phyloP scores from a whole-genome alignment of 1,284 basidiomycete species.

The Testicularia cyperi region DNA sequence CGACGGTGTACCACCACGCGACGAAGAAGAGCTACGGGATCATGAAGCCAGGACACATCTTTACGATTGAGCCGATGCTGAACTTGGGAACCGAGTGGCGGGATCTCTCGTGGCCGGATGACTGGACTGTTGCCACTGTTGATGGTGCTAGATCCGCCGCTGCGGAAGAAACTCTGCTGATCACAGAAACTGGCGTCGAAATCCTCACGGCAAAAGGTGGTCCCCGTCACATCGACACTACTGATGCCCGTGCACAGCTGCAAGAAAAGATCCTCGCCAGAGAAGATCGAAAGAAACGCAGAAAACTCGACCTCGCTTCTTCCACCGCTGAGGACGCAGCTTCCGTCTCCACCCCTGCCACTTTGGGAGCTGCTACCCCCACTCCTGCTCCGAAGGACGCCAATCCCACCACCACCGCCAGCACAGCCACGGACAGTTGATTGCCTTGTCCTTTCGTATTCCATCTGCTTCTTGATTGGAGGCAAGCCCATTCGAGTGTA shows the following conservation, averaged over 20 bases:
- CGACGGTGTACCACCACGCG: slow-evolving; percentile 76
- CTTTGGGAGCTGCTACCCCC: slow-evolving; percentile 23
- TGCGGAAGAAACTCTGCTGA: slow-evolving; percentile 57
- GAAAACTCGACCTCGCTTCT: slow-evolving; percentile 34
- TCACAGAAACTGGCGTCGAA: slow-evolving; percentile 58
- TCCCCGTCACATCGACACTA: slow-evolving; percentile 47
- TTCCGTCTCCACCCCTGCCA: slow-evolving; percentile 8
- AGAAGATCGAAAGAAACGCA: slow-evolving; percentile 30
- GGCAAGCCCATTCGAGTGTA: no score
- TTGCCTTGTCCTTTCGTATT: no score
- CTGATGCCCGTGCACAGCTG: slow-evolving; percentile 40
- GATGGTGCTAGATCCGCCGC: slow-evolving; percentile 55
- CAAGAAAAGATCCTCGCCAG: slow-evolving; percentile 24
- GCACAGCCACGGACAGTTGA: no score
- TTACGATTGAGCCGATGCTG: slow-evolving; percentile 60
- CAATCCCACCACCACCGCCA: slow-evolving; percentile 21
- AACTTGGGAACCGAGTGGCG: slow-evolving; percentile 49
- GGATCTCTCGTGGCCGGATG: slow-evolving; percentile 58
- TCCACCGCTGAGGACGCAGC: slow-evolving; percentile 4
- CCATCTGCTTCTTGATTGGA: no score
- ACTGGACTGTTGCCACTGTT: slow-evolving; percentile 56
- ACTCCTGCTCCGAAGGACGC: slow-evolving; percentile 22
- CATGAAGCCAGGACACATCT: slow-evolving; percentile 57
- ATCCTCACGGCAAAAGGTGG: slow-evolving; percentile 57
- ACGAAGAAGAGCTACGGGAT: slow-evolving; percentile 58